Percentiles rank a stretch among this genome's conserved stretches.
phyloP scores from a whole-genome alignment of 2,329 filamentous ascomycete species.

The Aureobasidium pullulans region DNA sequence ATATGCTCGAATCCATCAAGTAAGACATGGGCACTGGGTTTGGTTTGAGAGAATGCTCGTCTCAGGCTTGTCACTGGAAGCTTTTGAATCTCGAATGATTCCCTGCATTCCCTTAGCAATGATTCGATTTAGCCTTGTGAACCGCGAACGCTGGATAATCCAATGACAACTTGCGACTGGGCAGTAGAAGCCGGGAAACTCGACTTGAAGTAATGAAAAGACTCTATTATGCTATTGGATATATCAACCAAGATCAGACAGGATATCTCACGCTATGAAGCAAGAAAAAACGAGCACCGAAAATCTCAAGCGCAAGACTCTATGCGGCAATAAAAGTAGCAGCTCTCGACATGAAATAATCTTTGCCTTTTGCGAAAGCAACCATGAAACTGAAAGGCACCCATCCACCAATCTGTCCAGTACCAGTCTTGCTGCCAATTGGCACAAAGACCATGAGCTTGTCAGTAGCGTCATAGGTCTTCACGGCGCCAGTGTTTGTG shows the following conservation, averaged over 20 bases:
- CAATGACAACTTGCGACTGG: no score
- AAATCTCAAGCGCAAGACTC: background rate
- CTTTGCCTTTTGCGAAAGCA: constrained; percentile 11
- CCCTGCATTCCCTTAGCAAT: no score
- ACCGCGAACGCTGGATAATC: no score
- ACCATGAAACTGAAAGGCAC: constrained; percentile 13
- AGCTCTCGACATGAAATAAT: constrained; percentile 9
- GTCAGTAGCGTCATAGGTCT: constrained; percentile 3
- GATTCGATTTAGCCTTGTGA: no score
- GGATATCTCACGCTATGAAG: background rate
- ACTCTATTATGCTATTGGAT: background rate
- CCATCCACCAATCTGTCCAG: constrained; percentile 5
- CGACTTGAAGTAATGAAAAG: no score
- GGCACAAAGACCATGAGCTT: constrained; percentile 13
- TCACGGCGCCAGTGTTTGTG: background rate
- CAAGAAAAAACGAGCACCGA: background rate
- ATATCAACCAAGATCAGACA: no score
- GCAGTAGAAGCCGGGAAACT: no score
- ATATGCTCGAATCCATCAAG: no score
- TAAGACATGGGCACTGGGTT: no score
- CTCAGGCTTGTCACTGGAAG: no score
- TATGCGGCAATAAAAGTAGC: constrained; percentile 4
- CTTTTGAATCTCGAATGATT: no score
- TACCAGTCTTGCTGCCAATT: constrained; percentile 1
- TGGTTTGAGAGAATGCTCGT: no score